phyloP scores from a whole-genome alignment of 2,329 filamentous ascomycete species.

The Cyanodermella asteris region DNA sequence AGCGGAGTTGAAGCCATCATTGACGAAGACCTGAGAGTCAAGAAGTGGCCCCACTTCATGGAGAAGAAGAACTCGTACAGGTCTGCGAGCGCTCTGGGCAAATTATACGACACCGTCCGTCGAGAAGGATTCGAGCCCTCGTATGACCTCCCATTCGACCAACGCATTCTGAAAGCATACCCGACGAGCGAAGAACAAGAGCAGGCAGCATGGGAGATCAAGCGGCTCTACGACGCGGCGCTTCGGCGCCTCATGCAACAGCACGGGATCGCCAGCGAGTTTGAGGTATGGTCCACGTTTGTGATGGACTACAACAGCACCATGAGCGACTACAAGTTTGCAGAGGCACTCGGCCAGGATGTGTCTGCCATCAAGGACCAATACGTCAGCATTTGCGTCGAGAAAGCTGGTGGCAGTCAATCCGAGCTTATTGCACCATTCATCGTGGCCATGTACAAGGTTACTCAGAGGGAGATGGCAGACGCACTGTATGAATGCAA shows the following conservation, averaged over 20 bases:
- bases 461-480: slow-evolving; percentile 51
- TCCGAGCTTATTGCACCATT: slow-evolving; percentile 44
- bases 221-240: slow-evolving; percentile 53
- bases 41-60: slow-evolving; percentile 69
- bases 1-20: slow-evolving; percentile 60
- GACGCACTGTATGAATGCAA: slow-evolving; percentile 32
- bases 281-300: slow-evolving; percentile 80
- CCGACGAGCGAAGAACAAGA: slow-evolving; percentile 33
- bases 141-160: slow-evolving; percentile 55
- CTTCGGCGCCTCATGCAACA: slow-evolving; percentile 68
- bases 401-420: slow-evolving; percentile 38
- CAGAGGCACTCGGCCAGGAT: slow-evolving; percentile 58
- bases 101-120: slow-evolving; percentile 59
- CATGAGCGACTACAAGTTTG: slow-evolving; percentile 61
- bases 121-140: slow-evolving; percentile 47
- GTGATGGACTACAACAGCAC: slow-evolving; percentile 52
- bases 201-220: slow-evolving; percentile 40
- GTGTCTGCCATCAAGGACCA: slow-evolving; percentile 42
- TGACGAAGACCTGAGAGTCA: slow-evolving; percentile 35
- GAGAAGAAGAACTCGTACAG: slow-evolving; percentile 44
- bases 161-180: slow-evolving; percentile 45
- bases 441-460: slow-evolving; percentile 68
- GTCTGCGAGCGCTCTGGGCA: slow-evolving; percentile 53
- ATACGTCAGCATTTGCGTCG: slow-evolving; percentile 44
- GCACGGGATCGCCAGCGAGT: slow-evolving; percentile 64